Conservation (phyloP, 345 rosid species). For the Linum trigynum region DNA sequence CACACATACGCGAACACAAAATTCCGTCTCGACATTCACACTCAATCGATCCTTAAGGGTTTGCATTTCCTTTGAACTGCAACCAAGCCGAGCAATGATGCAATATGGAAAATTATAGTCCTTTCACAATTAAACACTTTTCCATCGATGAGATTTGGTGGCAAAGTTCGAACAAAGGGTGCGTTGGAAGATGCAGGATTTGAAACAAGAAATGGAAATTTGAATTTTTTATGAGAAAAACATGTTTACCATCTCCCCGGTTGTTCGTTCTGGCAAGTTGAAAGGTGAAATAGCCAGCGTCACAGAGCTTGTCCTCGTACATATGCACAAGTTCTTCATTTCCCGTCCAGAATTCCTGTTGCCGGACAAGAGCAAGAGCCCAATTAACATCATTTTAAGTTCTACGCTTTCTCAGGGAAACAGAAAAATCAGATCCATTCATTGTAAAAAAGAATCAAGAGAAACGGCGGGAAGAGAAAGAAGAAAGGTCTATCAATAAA, state of each 20-base stretch:
- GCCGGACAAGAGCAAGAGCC: background rate
- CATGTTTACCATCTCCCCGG: slow-evolving; percentile 72
- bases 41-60: too few species aligned
- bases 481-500: background rate
- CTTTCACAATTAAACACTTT: too few species aligned
- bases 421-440: background rate
- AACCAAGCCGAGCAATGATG: too few species aligned
- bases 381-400: slow-evolving; percentile 4
- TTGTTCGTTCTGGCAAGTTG: slow-evolving; percentile 87
- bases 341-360: slow-evolving; percentile 87
- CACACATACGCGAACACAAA: slow-evolving; percentile 3
- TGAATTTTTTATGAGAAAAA: background rate
- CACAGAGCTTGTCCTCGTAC: slow-evolving; percentile 75
- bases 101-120: background rate
- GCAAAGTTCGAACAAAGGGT: background rate
- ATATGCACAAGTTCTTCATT: slow-evolving; percentile 76
- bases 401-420: background rate
- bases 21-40: too few species aligned
- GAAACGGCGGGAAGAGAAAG: background rate
- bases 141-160: too few species aligned
- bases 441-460: background rate
- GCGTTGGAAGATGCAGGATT: background rate
- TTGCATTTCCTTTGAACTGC: too few species aligned
- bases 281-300: slow-evolving; percentile 72
- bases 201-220: background rate